These are phyloP conservation scores for Dipteronia sinensis DNA, from an alignment of 345 rosid species.

Conservation along the genomic window DNA sequence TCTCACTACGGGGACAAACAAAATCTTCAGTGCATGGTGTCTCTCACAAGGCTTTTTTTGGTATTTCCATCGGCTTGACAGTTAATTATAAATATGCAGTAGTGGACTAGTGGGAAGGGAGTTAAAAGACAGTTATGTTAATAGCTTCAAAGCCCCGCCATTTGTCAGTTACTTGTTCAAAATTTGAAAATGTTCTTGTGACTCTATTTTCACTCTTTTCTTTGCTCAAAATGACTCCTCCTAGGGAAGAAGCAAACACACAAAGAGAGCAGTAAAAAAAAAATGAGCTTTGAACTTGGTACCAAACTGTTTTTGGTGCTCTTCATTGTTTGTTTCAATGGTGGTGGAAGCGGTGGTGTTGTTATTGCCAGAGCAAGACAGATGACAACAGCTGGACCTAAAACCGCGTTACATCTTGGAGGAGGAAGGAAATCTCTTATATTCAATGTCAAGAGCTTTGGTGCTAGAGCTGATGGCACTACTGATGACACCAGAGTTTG, in stretches of 20 bases:
- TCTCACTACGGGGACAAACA: not conserved
- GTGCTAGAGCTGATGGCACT: slow-evolving; percentile 36
- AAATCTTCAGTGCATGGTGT: too few species aligned
- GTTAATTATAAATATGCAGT: too few species aligned
- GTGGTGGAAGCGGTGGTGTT: too few species aligned
- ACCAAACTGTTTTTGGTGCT: slow-evolving; percentile 11
- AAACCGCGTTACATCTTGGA: not conserved
- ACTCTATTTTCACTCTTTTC: not conserved
- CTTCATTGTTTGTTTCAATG: slow-evolving; percentile 19
- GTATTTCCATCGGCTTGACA: too few species aligned
- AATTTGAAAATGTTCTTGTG: not conserved
- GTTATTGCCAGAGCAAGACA: not conserved
- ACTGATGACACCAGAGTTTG: slow-evolving; percentile 36
- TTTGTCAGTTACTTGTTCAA: not conserved
- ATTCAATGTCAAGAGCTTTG: slow-evolving; percentile 29
- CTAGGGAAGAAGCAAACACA: not conserved
- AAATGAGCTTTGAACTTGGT: slow-evolving; percentile 6
- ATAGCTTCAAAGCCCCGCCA: slow-evolving; percentile 2
- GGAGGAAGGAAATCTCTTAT: slow-evolving; percentile 18
- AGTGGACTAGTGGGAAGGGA: slow-evolving; percentile 21
- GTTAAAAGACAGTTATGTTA: slow-evolving; percentile 23
- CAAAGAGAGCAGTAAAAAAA: not conserved
- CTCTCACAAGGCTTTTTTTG: too few species aligned
- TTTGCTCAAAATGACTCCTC: not conserved
- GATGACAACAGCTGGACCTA: slow-evolving; percentile 1